Base-by-base conservation (phyloP, 768 basidiomycete genomes). In the Daedaleopsis sinensis region DNA sequence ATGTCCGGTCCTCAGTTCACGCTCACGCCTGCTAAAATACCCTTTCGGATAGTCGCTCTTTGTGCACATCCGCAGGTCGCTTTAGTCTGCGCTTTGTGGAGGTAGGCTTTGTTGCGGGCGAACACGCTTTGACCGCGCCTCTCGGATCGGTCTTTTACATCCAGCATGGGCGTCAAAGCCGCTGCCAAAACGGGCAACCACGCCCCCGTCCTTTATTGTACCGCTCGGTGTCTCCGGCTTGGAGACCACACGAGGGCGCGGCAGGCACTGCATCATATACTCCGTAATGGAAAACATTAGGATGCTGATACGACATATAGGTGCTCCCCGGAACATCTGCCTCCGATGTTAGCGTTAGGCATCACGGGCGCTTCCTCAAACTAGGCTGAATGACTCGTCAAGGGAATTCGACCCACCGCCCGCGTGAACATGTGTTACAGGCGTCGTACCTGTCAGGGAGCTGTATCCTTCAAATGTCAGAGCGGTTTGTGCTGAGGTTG, bases 21-120 rank as follows among this genome's bases (percentile, higher is more conserved):
- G 52, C 43, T 21, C 3, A 10, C 36, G 24, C 47, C 21, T 21
- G 32, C 56, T 62, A 32, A 62, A 53, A 62, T 62, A 62, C 61
- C 37, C 52, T 62, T 62, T 18, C 35, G 9, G 36, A 11, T n/a
- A 32, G 38, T 35, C n/a, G 18, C 23, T 46, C 61, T 62, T 62
- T 62, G 61, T 62, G 44, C 42, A 24, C 21, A 50, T 24, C 49
- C 36, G 16, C 16, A 19, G 32, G 35, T 15, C n/a, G 27, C 27
- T 16, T 23, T 52, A 5, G 21, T 13, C 51, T 23, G 35, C 32
- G 32, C 51, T 52, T 52, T 52, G 51, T 52, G 51, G 51, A 18
- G 15, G 27, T 36, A 52, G 35, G 27, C 51, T 52, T 52, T 52
- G 51, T 49, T 49, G 21, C 23, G 21, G 47, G 23, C 9, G 18